Percentiles rank a stretch among this genome's conserved stretches.
These are phyloP conservation scores for Physocladia obscura DNA, from an alignment of 192 early-diverging fungal species.

Conservation along the genomic window DNA sequence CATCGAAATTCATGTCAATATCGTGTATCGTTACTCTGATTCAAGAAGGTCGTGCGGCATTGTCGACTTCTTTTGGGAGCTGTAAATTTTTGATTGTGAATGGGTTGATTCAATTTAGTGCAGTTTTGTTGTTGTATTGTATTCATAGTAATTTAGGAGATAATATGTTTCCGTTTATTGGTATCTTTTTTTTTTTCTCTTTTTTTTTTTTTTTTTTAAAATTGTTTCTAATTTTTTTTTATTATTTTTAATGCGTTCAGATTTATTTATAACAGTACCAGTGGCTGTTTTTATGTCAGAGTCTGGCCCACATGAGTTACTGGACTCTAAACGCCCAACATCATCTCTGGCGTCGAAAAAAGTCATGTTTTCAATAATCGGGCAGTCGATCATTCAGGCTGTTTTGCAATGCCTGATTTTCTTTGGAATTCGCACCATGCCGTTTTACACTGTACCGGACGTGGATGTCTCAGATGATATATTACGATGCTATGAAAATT, in stretches of 20 bases:
- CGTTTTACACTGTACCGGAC: constrained; percentile 65
- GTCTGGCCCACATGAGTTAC: constrained; percentile 70
- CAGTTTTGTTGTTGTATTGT: constrained; percentile 87
- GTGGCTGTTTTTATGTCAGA: constrained; percentile 79
- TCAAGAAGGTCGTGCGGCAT: constrained; percentile 89
- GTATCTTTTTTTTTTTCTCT: constrained; percentile 48
- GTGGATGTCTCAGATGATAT: constrained; percentile 67
- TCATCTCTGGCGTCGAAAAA: constrained; percentile 86
- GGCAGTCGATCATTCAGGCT: constrained; percentile 82
- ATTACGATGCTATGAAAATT: constrained; percentile 85
- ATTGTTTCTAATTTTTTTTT: too few species aligned
- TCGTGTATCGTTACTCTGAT: constrained; percentile 86
- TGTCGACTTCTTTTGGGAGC: constrained; percentile 96
- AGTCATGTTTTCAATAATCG: constrained; percentile 86
- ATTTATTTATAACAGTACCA: constrained; percentile 69
- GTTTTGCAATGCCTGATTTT: constrained; percentile 77
- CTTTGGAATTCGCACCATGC: constrained; percentile 67
- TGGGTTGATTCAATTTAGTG: constrained; percentile 93
- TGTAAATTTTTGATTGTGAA: constrained; percentile 99
- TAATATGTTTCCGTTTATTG: constrained; percentile 95
- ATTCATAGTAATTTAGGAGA: constrained; percentile 88
- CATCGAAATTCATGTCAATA: constrained; percentile 84
- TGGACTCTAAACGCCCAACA: constrained; percentile 82
- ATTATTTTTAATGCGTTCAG: neutral
- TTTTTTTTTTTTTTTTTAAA: neutral